Base-by-base conservation (phyloP, 139 green algal species). In the Coccomyxa sp. region DNA sequence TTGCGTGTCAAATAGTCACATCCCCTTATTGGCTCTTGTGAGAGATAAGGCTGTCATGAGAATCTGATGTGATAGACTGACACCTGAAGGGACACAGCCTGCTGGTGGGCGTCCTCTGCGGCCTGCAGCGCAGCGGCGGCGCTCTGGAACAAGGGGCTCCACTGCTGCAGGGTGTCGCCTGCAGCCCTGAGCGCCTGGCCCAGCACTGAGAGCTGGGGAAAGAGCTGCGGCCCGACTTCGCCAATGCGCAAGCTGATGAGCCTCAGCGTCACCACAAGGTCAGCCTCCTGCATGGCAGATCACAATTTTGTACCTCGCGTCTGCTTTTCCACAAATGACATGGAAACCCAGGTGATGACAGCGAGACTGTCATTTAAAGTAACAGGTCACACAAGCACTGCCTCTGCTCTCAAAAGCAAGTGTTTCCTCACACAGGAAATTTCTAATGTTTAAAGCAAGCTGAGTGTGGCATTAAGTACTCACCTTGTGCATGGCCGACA, bases 251-350 rank as follows among this genome's bases (percentile, higher is more conserved):
- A 89, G 0, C 82, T 76, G 51, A 93, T 91, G 28, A 95, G 85
- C 58, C 86, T 88, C 30, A 96, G 88, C 0, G 85, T 85, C 15
- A 93, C 87, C 0, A 88, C 89, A 13, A 88, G 79, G 28, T 94
- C 91, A 83, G 93, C 82, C 79, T 90, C 86, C 87, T 93, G 88
- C 60, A 84, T 58, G 25, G 17, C 51, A n/a, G 10, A 23, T 31
- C 4, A 63, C 68, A 18, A 17, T 18, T 13, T n/a, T 58, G 79
- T 58, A 23, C 27, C 7, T 80, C 21, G 7, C 38, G 38, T 51
- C 3, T 51, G n/a, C n/a, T n/a, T n/a, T n/a, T n/a, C n/a, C n/a
- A n/a, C n/a, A n/a, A 51, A 51, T 51, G 38, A 3, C 7, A 11
- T 7, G 38, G 38, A 51, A 51, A 51, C 38, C 38, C 38, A 51